phyloP scores from a whole-genome alignment of 2,329 filamentous ascomycete genomes.

The Chaetomiaceae sp. region DNA sequence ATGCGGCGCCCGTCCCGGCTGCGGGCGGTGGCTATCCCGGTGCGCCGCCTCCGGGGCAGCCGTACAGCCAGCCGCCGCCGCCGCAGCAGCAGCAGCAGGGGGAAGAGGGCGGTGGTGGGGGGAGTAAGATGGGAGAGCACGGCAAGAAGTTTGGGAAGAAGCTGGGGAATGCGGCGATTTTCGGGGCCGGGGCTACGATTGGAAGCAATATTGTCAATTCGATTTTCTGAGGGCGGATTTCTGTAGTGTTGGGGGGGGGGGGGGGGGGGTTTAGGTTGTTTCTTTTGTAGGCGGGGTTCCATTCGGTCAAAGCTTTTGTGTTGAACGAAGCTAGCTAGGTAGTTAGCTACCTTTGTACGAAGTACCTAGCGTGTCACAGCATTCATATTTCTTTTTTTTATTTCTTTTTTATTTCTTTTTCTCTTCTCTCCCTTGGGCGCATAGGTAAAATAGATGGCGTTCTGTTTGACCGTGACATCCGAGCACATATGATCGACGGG shows the following conservation, averaged over 20 bases:
- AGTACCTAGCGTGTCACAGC: too few relatives aligned
- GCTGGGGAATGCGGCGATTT: slow-evolving; percentile 76
- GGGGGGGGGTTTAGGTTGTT: too few relatives aligned
- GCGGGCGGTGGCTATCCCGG: slow-evolving; percentile 29
- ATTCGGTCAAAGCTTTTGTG: too few relatives aligned
- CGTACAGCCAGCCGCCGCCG: slow-evolving; percentile 52
- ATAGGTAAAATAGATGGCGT: too few relatives aligned
- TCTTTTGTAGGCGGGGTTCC: too few relatives aligned
- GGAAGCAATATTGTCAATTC: slow-evolving; percentile 86
- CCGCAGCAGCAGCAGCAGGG: slow-evolving; percentile 41
- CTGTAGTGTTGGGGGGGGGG: slow-evolving; percentile 39
- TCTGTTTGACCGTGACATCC: too few relatives aligned
- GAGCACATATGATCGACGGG: too few relatives aligned
- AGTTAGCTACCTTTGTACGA: too few relatives aligned
- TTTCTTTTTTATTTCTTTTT: too few relatives aligned
- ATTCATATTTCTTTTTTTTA: too few relatives aligned
- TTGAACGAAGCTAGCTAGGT: too few relatives aligned
- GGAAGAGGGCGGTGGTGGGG: slow-evolving; percentile 41
- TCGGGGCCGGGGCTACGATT: slow-evolving; percentile 87
- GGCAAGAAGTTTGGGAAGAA: slow-evolving; percentile 98
- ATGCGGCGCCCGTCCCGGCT: slow-evolving; percentile 10
- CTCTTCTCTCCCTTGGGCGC: too few relatives aligned
- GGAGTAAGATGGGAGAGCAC: slow-evolving; percentile 63
- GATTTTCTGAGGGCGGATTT: slow-evolving; percentile 81
- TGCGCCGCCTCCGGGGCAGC: slow-evolving; percentile 39